Evolutionary conservation across 2,329 filamentous ascomycete genomes (phyloP), one percentile per base, ranked within the genome.

Genomic region (Monascus ruber): DNA sequence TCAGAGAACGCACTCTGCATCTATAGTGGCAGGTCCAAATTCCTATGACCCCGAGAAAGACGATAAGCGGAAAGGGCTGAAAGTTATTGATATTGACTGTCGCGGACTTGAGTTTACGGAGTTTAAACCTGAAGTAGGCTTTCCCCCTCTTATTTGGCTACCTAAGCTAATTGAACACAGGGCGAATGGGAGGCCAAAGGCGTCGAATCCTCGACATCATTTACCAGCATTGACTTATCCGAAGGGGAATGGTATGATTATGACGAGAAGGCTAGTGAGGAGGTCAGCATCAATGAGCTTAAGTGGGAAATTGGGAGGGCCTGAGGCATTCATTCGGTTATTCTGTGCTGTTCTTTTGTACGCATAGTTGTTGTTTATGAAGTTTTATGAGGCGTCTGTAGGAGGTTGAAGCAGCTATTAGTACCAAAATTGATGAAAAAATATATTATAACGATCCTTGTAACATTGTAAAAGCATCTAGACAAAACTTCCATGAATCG

Each of bases 221-320:
- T 98, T 55, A 72, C 77, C 0, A 77, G 66, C 4, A 83, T 96
- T 39, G 88, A 96, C 50, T 65, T 98, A 40, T 70, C 71, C 0
- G 91, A 98, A 26, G 89, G 85, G 25, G 91, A 98, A 53, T 98
- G 91, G 91, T 98, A 83, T 62, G 89, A 96, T 52, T 98, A 96
- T 54, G 88, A 96, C 51, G 88, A 96, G 65, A 95, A 96, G 69
- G 75, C 85, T 0, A 74, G 81, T 1, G 85, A 94, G 36, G 88
- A 96, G 62, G 88, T 95, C 35, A 91, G 85, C 62, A 87, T 95
- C 59, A 89, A 86, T 59, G 85, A 91, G 26, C 63, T 94, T 40
- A 84, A 77, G 45, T 98, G 87, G 86, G 81, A 87, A 49, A 83
- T 98, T 49, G 74, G 76, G 47, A 73, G 86, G 48, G 76, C 79